Base-by-base conservation (phyloP, 2,329 filamentous ascomycete species). In the Cladobotryum mycophilum region DNA sequence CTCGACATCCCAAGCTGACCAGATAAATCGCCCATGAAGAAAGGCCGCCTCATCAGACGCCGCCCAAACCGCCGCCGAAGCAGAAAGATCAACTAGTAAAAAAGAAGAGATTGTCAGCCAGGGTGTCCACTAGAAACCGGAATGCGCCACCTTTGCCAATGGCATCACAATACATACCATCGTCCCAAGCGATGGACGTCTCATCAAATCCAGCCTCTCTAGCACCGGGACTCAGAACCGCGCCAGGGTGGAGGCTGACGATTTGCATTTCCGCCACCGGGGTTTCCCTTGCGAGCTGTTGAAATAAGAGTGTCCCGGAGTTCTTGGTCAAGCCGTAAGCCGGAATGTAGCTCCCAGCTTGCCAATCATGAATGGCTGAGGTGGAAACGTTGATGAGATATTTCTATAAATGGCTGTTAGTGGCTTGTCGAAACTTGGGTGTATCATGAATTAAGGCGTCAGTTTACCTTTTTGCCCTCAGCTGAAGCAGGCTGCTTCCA, bases 1-100 rank as follows among this genome's bases (percentile, higher is more conserved):
- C 44, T 75, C 67, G 3, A 76, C 67, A 60, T 78, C 75, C 74
- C 73, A 78, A 36, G 73, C 72, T 12, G 67, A 62, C 69, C 72
- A 77, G 3, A 74, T 55, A 25, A 72, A 71, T 43, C 71, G 71
- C 4, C 67, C 64, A 46, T 70, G 71, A 17, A 77, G 57, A 54
- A 77, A 77, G 2, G 49, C 52, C 1, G 74, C 72, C 54, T 77
- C 70, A 2, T 66, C 57, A 17, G 64, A 67, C 71, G 48, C 42
- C 14, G 48, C 43, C 48, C 72, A 75, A 8, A 74, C 63, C 5
- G 60, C 55, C 47, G 72, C 74, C 47, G 64, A 56, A 5, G 60
- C 69, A 2, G 70, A 65, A 6, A 73, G 63, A 49, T 37, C 17
- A 30, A 41, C 42, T 50, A 12, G 6, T n/a, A n/a, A 34, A 57